phyloP scores from a whole-genome alignment of 2,329 filamentous ascomycete genomes.

The Trichoderma guizhouense region DNA sequence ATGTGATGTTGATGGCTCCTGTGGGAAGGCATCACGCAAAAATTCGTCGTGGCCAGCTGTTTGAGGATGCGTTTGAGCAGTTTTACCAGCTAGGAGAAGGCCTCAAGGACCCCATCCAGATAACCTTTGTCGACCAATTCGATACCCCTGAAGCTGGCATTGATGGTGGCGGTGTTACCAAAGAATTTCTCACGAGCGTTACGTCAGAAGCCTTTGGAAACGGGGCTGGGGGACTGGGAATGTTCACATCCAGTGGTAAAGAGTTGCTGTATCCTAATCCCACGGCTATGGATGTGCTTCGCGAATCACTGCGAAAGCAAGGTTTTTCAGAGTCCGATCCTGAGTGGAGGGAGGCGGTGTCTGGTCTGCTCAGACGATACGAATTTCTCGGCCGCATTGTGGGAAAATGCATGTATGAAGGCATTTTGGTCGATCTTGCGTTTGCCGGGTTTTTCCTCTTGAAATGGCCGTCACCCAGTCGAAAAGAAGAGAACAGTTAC shows the following conservation, averaged over 20 bases:
- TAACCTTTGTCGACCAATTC: slow-evolving; percentile 92
- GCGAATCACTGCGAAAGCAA: slow-evolving; percentile 51
- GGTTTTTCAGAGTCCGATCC: slow-evolving; percentile 51
- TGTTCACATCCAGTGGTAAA: slow-evolving; percentile 82
- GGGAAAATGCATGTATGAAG: slow-evolving; percentile 96
- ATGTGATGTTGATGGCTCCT: slow-evolving; percentile 26
- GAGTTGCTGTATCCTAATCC: slow-evolving; percentile 90
- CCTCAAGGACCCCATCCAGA: slow-evolving; percentile 92
- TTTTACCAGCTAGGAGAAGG: slow-evolving; percentile 80
- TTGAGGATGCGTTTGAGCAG: slow-evolving; percentile 78
- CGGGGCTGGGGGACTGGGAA: slow-evolving; percentile 41
- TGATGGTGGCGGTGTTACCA: slow-evolving; percentile 94
- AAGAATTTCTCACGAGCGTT: slow-evolving; percentile 90
- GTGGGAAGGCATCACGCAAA: slow-evolving; percentile 67
- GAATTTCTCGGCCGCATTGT: slow-evolving; percentile 92
- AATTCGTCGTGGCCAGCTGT: slow-evolving; percentile 74
- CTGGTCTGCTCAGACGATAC: slow-evolving; percentile 66
- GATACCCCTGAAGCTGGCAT: slow-evolving; percentile 86
- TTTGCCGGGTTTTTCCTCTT: slow-evolving; percentile 96
- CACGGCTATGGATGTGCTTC: slow-evolving; percentile 65
- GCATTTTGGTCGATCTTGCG: slow-evolving; percentile 85
- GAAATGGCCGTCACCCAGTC: slow-evolving; percentile 81
- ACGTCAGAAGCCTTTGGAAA: slow-evolving; percentile 77
- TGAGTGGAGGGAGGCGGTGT: slow-evolving; percentile 56
- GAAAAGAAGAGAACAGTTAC: slow-evolving; percentile 65